These are phyloP conservation scores for Pichia heedii DNA, from an alignment of 805 yeast genomes.

Conservation along the genomic window DNA sequence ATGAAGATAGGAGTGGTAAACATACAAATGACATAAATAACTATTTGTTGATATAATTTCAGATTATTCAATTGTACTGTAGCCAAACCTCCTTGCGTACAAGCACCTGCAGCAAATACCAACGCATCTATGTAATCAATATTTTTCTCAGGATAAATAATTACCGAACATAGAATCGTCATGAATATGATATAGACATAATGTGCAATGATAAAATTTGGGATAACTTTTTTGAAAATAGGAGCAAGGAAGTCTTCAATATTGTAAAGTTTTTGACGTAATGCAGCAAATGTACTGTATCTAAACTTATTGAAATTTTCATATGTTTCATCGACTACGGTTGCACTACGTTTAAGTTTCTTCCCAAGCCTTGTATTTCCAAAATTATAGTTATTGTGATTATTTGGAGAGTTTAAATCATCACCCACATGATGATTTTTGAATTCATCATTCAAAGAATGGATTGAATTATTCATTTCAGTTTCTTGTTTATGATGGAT, in stretches of 20 bases:
- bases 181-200: slow-evolving; percentile 58
- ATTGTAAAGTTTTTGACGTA: slow-evolving; percentile 30
- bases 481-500: not conserved
- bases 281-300: slow-evolving; percentile 20
- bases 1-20: slow-evolving; percentile 83
- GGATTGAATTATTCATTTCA: not conserved
- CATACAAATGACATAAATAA: slow-evolving; percentile 51
- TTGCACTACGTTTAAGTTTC: slow-evolving; percentile 2
- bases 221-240: slow-evolving; percentile 32
- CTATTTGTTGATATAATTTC: slow-evolving; percentile 70
- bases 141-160: slow-evolving; percentile 69
- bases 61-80: slow-evolving; percentile 62
- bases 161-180: slow-evolving; percentile 59
- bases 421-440: not conserved
- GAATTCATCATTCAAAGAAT: too few species aligned
- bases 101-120: slow-evolving; percentile 65
- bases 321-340: slow-evolving; percentile 8
- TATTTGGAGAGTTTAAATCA: not conserved
- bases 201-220: slow-evolving; percentile 56
- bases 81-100: slow-evolving; percentile 89
- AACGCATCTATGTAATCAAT: slow-evolving; percentile 67
- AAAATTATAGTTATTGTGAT: not conserved
- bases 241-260: slow-evolving; percentile 34
- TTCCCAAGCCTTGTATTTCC: not conserved
- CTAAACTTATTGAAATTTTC: slow-evolving; percentile 12